Evolutionary conservation across 441 rosid genomes (phyloP).

Genomic region (Pelargonium cotyledonis): DNA sequence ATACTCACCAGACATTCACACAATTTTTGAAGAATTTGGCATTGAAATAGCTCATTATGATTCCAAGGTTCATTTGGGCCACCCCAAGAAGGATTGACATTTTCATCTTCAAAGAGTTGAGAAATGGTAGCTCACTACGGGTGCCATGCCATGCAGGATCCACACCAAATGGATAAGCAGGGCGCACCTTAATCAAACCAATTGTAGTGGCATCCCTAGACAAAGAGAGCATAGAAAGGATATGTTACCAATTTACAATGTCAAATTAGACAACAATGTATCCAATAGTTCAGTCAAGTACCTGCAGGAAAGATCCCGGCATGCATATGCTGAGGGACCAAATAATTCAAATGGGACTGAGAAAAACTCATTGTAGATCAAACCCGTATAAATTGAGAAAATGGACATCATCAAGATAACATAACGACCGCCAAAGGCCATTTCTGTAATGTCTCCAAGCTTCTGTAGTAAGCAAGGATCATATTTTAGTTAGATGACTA

Average conservation of each 20-base stretch:
- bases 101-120: conserved; percentile 96
- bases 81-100: conserved; percentile 96
- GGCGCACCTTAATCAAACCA: conserved; percentile 71
- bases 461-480: conserved; percentile 20
- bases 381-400: conserved; percentile 86
- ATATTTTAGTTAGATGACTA: neutral
- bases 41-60: conserved; percentile 72
- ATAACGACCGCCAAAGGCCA: conserved; percentile 98
- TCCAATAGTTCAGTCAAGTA: conserved; percentile 18
- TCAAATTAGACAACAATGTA: neutral
- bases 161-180: conserved; percentile 84
- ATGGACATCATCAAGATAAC: conserved; percentile 87
- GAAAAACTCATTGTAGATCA: conserved; percentile 93
- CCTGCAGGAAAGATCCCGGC: conserved; percentile 92
- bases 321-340: conserved; percentile 77
- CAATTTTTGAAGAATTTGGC: conserved; percentile 57
- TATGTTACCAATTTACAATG: neutral
- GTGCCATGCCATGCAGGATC: conserved; percentile 93
- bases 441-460: conserved; percentile 83
- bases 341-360: conserved; percentile 82
- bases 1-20: conserved; percentile 60
- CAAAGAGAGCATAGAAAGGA: neutral
- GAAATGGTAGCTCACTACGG: conserved; percentile 86
- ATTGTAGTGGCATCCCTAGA: conserved; percentile 69
- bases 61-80: conserved; percentile 97